Evolutionary conservation across 2,329 filamentous ascomycete species (phyloP).

Genomic region (Diplodia corticola): DNA sequence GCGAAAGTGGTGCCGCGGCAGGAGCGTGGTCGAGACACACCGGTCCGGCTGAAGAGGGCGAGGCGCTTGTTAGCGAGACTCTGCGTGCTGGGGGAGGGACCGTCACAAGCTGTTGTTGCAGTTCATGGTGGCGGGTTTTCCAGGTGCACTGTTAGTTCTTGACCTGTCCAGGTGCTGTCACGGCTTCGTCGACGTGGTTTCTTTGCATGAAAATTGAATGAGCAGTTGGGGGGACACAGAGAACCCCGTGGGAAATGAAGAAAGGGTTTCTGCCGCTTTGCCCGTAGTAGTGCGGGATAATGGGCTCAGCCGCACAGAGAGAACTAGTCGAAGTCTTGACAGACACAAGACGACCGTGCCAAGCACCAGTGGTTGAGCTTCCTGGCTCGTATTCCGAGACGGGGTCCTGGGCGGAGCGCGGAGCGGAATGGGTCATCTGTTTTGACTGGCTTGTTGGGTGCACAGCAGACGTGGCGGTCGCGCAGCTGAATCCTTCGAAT

Average conservation of each 20-base stretch:
- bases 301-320: background rate
- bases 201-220: background rate
- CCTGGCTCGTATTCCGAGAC: constrained; percentile 3
- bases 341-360: background rate
- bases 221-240: background rate
- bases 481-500: constrained; percentile 14
- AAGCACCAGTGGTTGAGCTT: background rate
- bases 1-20: background rate
- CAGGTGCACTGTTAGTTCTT: background rate
- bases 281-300: background rate
- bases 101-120: background rate
- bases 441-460: background rate
- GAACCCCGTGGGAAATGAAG: constrained; percentile 6
- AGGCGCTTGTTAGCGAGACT: background rate
- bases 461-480: background rate
- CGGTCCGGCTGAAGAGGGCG: constrained; percentile 1
- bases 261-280: constrained; percentile 8
- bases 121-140: background rate
- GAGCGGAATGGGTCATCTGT: background rate
- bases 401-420: background rate
- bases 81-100: background rate
- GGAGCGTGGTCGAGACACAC: background rate
- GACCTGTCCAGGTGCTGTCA: too few species aligned
- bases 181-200: background rate
- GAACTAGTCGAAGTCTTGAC: constrained; percentile 4